phyloP scores from a whole-genome alignment of 768 basidiomycete species.

The Sistotremastrum suecicum region DNA sequence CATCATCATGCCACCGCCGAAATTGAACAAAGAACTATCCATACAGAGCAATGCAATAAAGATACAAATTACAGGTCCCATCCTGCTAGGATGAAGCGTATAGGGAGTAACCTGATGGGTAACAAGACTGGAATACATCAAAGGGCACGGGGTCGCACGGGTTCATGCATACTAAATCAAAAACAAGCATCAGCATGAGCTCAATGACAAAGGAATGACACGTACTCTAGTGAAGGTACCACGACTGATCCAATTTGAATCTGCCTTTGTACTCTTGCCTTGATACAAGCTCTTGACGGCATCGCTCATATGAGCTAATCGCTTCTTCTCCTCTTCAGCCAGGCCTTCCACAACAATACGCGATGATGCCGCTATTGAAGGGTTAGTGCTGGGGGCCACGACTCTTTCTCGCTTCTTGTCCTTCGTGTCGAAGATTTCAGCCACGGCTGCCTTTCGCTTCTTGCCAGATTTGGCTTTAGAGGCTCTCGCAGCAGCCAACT shows the following conservation, averaged over 20 bases:
- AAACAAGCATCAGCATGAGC: not conserved
- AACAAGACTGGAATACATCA: too few species aligned
- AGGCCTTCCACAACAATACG: slow-evolving; percentile 58
- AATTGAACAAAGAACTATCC: too few species aligned
- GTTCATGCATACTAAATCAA: slow-evolving; percentile 13
- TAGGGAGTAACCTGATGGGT: too few species aligned
- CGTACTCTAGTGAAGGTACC: slow-evolving; percentile 84
- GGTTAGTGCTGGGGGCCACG: slow-evolving; percentile 30
- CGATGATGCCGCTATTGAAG: slow-evolving; percentile 41
- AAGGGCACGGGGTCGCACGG: not conserved
- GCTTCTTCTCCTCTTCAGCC: slow-evolving; percentile 68
- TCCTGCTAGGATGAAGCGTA: too few species aligned
- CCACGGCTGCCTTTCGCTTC: slow-evolving; percentile 41
- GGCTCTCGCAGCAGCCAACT: slow-evolving; percentile 40
- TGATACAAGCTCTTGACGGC: slow-evolving; percentile 75
- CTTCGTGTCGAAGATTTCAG: slow-evolving; percentile 25
- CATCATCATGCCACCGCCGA: too few species aligned
- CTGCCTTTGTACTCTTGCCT: slow-evolving; percentile 39
- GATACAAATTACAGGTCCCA: too few species aligned
- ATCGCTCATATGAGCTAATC: slow-evolving; percentile 73
- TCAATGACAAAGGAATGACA: slow-evolving; percentile 5
- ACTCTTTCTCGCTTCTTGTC: slow-evolving; percentile 23
- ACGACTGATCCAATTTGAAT: slow-evolving; percentile 87
- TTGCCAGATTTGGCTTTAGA: slow-evolving; percentile 39
- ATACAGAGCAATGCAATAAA: too few species aligned